A percentile compares a stretch with the other conserved stretches of the same genome.
Evolutionary conservation across 2,329 filamentous ascomycete genomes (phyloP).

Genomic region (Emericellopsis atlantica): DNA sequence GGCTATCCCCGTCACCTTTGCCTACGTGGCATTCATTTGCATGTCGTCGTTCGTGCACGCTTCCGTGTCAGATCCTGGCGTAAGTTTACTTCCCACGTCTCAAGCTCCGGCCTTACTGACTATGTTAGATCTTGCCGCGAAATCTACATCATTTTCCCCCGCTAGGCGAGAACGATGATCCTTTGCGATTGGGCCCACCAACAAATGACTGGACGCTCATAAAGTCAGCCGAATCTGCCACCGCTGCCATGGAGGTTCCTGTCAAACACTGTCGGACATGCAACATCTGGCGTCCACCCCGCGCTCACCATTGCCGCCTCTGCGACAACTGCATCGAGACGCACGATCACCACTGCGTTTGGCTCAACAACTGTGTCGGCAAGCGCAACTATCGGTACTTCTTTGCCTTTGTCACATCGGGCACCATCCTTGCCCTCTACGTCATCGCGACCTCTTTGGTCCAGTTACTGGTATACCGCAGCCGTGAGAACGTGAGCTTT

Average conservation of each 20-base stretch:
- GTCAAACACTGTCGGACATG: constrained; percentile 98
- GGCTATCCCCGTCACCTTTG: constrained; percentile 79
- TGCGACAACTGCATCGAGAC: constrained; percentile 98
- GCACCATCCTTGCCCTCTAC: constrained; percentile 65
- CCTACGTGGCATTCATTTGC: constrained; percentile 82
- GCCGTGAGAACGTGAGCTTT: constrained; percentile 53
- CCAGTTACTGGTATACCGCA: constrained; percentile 64
- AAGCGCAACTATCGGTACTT: constrained; percentile 97
- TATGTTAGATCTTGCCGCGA: constrained; percentile 67
- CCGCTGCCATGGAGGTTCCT: constrained; percentile 91
- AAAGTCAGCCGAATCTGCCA: constrained; percentile 59
- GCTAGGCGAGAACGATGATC: constrained; percentile 62
- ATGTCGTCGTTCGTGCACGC: constrained; percentile 91
- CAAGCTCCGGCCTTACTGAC: constrained; percentile 2
- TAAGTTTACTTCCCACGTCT: constrained; percentile 33
- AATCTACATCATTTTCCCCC: constrained; percentile 86
- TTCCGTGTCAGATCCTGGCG: constrained; percentile 82
- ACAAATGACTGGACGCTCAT: constrained; percentile 93
- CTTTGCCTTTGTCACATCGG: constrained; percentile 75
- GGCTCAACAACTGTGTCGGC: constrained; percentile 97
- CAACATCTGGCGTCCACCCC: constrained; percentile 91
- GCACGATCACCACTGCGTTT: constrained; percentile 96
- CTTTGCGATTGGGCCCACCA: constrained; percentile 66
- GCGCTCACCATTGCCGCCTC: constrained; percentile 89
- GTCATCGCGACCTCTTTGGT: constrained; percentile 67